Percentiles rank a stretch among this genome's conserved stretches.
These are phyloP conservation scores for Venturia carpophila DNA, from an alignment of 2,329 filamentous ascomycete species.

Conservation along the genomic window DNA sequence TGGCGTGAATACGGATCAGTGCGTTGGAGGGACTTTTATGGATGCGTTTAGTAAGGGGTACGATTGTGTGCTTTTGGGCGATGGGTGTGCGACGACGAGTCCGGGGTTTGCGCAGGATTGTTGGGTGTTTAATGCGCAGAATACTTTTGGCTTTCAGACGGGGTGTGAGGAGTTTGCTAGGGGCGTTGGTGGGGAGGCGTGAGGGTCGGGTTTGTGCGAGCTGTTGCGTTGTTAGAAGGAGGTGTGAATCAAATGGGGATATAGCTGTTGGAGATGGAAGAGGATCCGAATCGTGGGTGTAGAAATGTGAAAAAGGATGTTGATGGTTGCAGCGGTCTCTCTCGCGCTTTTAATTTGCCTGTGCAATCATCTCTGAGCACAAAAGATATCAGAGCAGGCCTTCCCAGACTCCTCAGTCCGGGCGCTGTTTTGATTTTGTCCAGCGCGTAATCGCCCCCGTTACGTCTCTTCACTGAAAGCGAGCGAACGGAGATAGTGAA, in stretches of 20 bases:
- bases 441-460: slow-evolving; percentile 16
- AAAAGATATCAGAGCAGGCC: slow-evolving; percentile 14
- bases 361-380: slow-evolving; percentile 17
- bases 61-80: slow-evolving; percentile 49
- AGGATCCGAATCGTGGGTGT: no score
- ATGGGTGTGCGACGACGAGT: slow-evolving; percentile 47
- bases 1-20: slow-evolving; percentile 56
- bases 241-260: no score
- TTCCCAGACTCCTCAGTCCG: slow-evolving; percentile 24
- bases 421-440: slow-evolving; percentile 27
- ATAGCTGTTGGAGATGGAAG: no score
- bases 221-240: no score
- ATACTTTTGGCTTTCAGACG: slow-evolving; percentile 29
- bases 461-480: neutral
- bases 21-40: slow-evolving; percentile 48
- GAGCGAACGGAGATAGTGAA: slow-evolving; percentile 22
- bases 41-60: slow-evolving; percentile 51
- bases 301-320: no score
- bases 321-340: slow-evolving; percentile 30
- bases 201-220: neutral
- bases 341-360: slow-evolving; percentile 20
- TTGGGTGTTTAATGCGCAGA: slow-evolving; percentile 30
- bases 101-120: slow-evolving; percentile 31
- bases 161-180: slow-evolving; percentile 26
- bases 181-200: slow-evolving; percentile 18